These are phyloP conservation scores for Trichoderma cornu-damae DNA, from an alignment of 2,329 filamentous ascomycete genomes.

Conservation along the genomic window DNA sequence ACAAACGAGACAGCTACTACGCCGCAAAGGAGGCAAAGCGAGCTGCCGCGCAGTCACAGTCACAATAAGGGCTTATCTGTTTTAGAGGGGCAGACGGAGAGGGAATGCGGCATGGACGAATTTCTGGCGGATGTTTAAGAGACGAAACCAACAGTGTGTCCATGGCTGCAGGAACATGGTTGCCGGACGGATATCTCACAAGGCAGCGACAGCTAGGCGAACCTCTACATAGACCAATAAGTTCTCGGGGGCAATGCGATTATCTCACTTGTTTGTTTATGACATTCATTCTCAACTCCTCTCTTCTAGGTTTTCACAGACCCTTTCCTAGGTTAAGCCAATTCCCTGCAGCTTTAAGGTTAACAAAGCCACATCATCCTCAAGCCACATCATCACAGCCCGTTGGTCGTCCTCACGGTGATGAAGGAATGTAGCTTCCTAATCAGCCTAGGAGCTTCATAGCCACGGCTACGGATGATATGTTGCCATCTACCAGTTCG, in stretches of 20 bases:
- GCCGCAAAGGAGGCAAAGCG: conserved; percentile 54
- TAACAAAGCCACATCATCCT: no score
- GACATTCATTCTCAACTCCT: neutral
- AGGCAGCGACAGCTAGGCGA: conserved; percentile 4
- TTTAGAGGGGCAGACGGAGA: neutral
- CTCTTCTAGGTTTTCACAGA: neutral
- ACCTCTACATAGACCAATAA: conserved; percentile 8
- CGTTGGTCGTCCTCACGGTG: neutral
- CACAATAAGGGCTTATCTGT: conserved; percentile 8
- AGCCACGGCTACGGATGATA: neutral
- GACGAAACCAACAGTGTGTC: neutral
- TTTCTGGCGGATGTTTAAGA: neutral
- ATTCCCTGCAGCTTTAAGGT: neutral
- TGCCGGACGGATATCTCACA: conserved; percentile 1
- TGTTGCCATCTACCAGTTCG: neutral
- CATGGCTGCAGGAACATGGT: neutral
- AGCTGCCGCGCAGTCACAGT: conserved; percentile 36
- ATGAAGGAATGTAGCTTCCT: neutral
- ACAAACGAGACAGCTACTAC: conserved; percentile 55
- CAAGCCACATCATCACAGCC: neutral
- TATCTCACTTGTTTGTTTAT: neutral
- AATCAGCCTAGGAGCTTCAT: neutral
- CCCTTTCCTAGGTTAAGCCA: neutral
- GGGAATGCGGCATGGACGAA: neutral
- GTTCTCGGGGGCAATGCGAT: conserved; percentile 10